phyloP scores from a whole-genome alignment of 495 filamentous ascomycete species.

The Xylona heveae region DNA sequence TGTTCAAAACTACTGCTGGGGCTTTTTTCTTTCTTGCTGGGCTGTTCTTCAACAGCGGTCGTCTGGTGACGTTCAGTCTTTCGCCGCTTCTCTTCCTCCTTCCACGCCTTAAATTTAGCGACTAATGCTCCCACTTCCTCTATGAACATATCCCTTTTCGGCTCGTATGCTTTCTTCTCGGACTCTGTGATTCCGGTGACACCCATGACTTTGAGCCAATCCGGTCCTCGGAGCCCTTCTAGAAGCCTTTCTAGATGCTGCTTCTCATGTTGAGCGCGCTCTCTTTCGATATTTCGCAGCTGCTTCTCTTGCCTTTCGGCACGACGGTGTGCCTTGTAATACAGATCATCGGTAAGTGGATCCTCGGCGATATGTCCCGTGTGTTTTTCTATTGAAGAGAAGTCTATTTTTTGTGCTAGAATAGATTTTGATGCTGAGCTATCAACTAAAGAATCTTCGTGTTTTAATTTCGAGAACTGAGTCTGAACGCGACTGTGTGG shows the following conservation, averaged over 20 bases:
- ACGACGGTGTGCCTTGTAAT: conserved; percentile 47
- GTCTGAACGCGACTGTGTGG: background rate
- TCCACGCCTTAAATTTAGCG: conserved; percentile 74
- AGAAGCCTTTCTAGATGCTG: conserved; percentile 69
- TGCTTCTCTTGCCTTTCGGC: conserved; percentile 81
- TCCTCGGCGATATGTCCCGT: conserved; percentile 26
- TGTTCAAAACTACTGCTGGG: conserved; percentile 9
- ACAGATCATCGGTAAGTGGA: conserved; percentile 46
- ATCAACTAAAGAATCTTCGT: too few species aligned
- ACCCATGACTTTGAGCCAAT: conserved; percentile 91
- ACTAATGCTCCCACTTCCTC: conserved; percentile 56
- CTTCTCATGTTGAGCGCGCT: conserved; percentile 79
- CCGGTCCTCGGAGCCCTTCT: conserved; percentile 69
- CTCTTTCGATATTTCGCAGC: conserved; percentile 80
- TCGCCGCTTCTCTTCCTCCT: conserved; percentile 68
- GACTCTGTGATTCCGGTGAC: conserved; percentile 65
- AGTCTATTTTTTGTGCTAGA: conserved; percentile 33
- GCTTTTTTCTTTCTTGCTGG: conserved; percentile 10
- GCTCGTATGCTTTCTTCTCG: conserved; percentile 67
- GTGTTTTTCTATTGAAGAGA: conserved; percentile 25
- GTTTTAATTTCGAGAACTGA: too few species aligned
- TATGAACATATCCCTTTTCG: conserved; percentile 66
- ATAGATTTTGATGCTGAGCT: too few species aligned
- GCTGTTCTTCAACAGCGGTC: conserved; percentile 17
- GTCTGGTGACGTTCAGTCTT: conserved; percentile 45